These are phyloP conservation scores for Kodamaea suecica DNA, from an alignment of 1,139 yeast species.

Conservation along the genomic window DNA sequence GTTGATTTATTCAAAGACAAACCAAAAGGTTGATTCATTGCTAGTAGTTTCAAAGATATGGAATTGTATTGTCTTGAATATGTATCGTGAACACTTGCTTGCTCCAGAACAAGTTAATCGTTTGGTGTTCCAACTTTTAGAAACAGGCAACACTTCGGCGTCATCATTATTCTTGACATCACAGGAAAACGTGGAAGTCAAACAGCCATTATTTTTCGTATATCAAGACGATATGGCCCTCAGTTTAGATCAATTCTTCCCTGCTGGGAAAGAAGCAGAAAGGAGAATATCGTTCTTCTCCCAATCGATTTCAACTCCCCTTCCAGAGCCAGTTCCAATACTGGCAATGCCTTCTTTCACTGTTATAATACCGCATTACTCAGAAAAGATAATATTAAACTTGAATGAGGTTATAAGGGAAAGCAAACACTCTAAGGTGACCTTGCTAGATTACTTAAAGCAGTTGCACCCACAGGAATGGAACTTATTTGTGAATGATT, in stretches of 20 bases:
- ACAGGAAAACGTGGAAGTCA: constrained; percentile 28
- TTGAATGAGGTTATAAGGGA: constrained; percentile 68
- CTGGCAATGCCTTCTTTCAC: constrained; percentile 81
- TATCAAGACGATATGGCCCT: constrained; percentile 63
- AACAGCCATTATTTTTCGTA: constrained; percentile 67
- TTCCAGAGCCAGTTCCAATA: constrained; percentile 69
- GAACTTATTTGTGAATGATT: constrained; percentile 69
- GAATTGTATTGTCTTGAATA: constrained; percentile 73
- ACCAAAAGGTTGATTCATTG: constrained; percentile 40
- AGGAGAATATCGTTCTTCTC: constrained; percentile 85
- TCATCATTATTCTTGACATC: constrained; percentile 9
- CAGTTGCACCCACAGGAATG: constrained; percentile 69
- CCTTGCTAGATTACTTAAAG: constrained; percentile 72
- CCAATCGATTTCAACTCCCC: constrained; percentile 75
- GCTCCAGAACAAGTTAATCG: constrained; percentile 67
- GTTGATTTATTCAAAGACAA: constrained; percentile 33
- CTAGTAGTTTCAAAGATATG: constrained; percentile 66
- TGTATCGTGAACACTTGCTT: constrained; percentile 76
- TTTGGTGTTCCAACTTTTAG: constrained; percentile 53
- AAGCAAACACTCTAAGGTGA: constrained; percentile 55
- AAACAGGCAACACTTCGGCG: constrained; percentile 22
- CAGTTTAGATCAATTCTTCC: constrained; percentile 39
- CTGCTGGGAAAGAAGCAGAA: constrained; percentile 69
- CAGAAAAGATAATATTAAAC: constrained; percentile 67
- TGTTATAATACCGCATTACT: constrained; percentile 81